Base-by-base conservation (phyloP, 2,329 filamentous ascomycete species). In the Trichothecium sympodiale region DNA sequence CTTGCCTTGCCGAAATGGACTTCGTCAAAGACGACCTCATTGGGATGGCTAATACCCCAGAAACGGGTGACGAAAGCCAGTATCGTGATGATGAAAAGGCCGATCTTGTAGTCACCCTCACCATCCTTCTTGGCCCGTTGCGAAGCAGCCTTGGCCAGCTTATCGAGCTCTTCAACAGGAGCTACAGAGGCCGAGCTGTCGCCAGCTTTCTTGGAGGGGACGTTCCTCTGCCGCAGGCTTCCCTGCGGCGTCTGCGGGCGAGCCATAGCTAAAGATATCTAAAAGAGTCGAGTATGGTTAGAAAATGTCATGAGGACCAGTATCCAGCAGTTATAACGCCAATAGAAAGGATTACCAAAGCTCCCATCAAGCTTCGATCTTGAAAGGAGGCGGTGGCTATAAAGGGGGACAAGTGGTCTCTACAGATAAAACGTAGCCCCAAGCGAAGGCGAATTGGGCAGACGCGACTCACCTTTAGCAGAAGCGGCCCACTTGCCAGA, bases 1-100 rank as follows among this genome's bases (percentile, higher is more conserved):
- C 71, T 40, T 69, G 95, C 89, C 83, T 98, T 98, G 66, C 91
- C 91, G 60, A 98, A 98, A 64, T 98, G 91, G 39, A 98, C 91
- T 62, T 98, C 91, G 55, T 98, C 91, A 54, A 98, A 98, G 34
- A 98, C 91, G 38, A 98, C 91, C 65, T 96, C 83, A 54, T 94
- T 80, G 13, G 91, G 91, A 61, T 95, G 88, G 56, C 74, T 85
- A 57, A 98, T 95, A 43, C 87, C 88, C 77, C 83, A 96, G 69
- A 98, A 98, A 43, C 91, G 75, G 33, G 91, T 96, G 43, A 87
- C 53, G 53, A 98, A 96, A 34, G 86, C 89, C 46, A 95, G 64
- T 18, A 76, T 51, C 2, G 89, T 96, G 53, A 94, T 79, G 46
- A 94, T 55, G 23, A 62, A 60, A 40, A 95, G 72, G 42, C 77